phyloP scores from a whole-genome alignment of 2,329 filamentous ascomycete genomes.

The Penicillium nordicum region DNA sequence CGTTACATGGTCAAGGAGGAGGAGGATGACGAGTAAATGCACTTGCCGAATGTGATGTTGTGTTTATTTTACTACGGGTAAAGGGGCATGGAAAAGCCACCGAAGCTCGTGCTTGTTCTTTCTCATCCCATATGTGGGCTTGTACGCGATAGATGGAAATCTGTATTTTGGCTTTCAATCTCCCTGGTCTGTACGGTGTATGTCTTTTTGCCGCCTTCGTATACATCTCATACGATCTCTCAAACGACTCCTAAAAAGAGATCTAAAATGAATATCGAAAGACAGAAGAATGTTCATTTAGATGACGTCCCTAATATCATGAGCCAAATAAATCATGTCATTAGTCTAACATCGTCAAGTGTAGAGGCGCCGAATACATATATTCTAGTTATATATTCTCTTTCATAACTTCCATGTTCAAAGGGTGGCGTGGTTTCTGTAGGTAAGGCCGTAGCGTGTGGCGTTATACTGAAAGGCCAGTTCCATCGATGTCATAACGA shows the following conservation, averaged over 20 bases:
- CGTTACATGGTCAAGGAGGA: conserved; percentile 72
- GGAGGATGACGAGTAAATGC: conserved; percentile 51
- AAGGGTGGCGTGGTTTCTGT: neutral
- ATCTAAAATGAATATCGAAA: neutral
- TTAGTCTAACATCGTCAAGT: neutral
- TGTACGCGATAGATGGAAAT: conserved; percentile 28
- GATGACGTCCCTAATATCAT: neutral
- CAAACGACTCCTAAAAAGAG: neutral
- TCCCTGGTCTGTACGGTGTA: neutral
- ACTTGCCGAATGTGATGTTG: conserved; percentile 1
- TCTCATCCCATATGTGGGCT: conserved; percentile 20
- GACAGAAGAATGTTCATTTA: neutral
- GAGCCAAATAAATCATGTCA: no score
- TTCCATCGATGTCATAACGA: conserved; percentile 26
- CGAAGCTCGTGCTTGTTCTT: conserved; percentile 17
- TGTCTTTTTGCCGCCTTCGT: neutral
- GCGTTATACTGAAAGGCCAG: conserved; percentile 16
- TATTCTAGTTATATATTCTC: neutral
- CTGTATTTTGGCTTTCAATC: conserved; percentile 19
- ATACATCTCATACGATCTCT: neutral
- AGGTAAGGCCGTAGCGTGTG: conserved; percentile 17
- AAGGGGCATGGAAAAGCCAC: conserved; percentile 21
- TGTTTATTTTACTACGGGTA: conserved; percentile 14
- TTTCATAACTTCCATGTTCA: neutral
- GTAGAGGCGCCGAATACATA: neutral